Base-by-base conservation (phyloP, 129 eudicot genomes). In the carrot (Daucus carota) region DNA sequence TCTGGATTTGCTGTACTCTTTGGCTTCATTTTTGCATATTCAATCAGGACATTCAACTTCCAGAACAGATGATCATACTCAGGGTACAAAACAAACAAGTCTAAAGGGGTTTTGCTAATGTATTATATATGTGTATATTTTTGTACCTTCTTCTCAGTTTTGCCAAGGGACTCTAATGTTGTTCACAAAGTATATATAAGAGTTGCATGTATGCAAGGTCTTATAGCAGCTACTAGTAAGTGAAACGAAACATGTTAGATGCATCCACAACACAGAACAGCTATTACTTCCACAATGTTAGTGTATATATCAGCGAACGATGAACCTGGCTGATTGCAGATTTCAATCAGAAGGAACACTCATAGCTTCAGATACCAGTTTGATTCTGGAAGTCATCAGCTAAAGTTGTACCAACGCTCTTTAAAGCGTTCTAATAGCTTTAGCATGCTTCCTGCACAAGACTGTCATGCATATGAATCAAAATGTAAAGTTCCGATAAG, bases 1-100 rank as follows among this genome's bases (percentile, higher is more conserved):
- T 82, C 80, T 14, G 98, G 93, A 36, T 70, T 86, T 38, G 78
- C 84, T 71, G 86, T 87, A 57, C 77, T 90, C 9, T 92, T 92
- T 62, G 93, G 90, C 63, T 86, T 90, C 85, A 88, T 86, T 75
- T 92, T 90, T 71, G 98, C 96, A 7, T 90, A 79, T 80, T 88
- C 98, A 48, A 88, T 92, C 76, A 92, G 83, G 84, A 80, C 88
- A 13, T 88, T 90, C 77, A 92, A 92, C 87, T 92, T 92, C 89
- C 98, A 92, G 83, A 90, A 83, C 83, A 85, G 98, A 78, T 92
- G 83, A 80, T 78, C 18, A n/a, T 65, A 38, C 24, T 42, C 42
- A 75, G 43, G 70, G 32, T 57, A 75, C 50, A 40, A 36, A 40
- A 75, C 50, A 59, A 36, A 10, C n/a, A 70, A 70, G 78, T 75